Evolutionary conservation across 106 monocot species (phyloP).

Genomic region (Apostasia shenzhenica): DNA sequence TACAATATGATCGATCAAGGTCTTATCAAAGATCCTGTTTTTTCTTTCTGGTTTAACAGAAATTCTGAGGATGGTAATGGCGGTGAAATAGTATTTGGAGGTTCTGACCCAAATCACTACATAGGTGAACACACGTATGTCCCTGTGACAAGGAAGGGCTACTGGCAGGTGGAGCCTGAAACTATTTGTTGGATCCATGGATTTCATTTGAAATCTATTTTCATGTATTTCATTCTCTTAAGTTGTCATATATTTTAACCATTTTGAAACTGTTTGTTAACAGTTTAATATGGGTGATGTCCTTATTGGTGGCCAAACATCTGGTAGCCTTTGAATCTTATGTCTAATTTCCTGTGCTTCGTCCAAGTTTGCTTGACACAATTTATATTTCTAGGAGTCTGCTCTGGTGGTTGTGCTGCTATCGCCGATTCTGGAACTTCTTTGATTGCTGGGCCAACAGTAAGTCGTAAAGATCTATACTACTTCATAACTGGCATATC

Average conservation of each 20-base stretch:
- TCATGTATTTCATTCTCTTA: too few species aligned
- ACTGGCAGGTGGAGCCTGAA: constrained; percentile 53
- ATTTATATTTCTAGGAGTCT: constrained; percentile 11
- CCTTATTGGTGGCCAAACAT: constrained; percentile 42
- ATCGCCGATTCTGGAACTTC: constrained; percentile 53
- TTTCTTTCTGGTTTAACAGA: constrained; percentile 87
- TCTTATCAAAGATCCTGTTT: constrained; percentile 47
- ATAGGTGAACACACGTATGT: constrained; percentile 71
- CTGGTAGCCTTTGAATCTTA: constrained; percentile 22
- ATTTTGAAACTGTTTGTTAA: too few species aligned
- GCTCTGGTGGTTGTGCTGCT: constrained; percentile 12
- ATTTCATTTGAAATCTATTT: too few species aligned
- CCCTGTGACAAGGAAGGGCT: constrained; percentile 61
- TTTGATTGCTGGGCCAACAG: constrained; percentile 53
- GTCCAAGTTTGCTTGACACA: not conserved
- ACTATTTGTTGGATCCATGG: not conserved
- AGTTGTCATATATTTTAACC: too few species aligned
- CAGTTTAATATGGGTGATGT: constrained; percentile 96
- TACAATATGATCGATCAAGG: constrained; percentile 55
- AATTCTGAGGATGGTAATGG: constrained; percentile 40
- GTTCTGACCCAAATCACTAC: constrained; percentile 63
- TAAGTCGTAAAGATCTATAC: constrained; percentile 7
- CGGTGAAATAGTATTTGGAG: constrained; percentile 87
- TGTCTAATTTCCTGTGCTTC: not conserved
- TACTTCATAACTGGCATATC: too few species aligned